Conservation (phyloP, 1,284 basidiomycete genomes). For the Apiotrichum domesticum region DNA sequence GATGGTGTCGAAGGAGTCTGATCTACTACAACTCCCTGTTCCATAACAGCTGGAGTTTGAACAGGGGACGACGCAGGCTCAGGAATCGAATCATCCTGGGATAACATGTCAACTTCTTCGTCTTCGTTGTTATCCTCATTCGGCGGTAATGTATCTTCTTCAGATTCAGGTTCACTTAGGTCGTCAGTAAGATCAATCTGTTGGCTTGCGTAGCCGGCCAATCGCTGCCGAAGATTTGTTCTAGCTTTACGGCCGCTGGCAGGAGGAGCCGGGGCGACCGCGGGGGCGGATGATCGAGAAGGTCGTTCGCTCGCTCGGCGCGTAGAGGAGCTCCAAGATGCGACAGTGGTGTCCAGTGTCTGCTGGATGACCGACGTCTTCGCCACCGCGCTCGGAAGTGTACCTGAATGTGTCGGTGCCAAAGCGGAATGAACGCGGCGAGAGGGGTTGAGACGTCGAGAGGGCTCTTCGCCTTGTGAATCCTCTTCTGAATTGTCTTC, state of each 20-base stretch:
- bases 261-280: background rate
- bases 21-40: too few species aligned
- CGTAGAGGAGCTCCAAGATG: constrained; percentile 18
- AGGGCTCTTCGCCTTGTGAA: constrained; percentile 6
- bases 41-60: too few species aligned
- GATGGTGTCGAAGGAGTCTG: too few species aligned
- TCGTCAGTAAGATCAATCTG: background rate
- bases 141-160: background rate
- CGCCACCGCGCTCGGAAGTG: too few species aligned
- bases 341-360: constrained; percentile 22
- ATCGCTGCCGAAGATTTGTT: constrained; percentile 48
- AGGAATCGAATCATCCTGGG: too few species aligned
- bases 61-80: too few species aligned
- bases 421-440: too few species aligned
- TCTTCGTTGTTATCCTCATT: constrained; percentile 17
- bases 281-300: too few species aligned
- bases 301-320: background rate
- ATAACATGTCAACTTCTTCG: constrained; percentile 11
- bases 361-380: constrained; percentile 2
- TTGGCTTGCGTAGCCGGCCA: constrained; percentile 55
- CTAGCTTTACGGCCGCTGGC: constrained; percentile 28
- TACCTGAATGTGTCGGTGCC: too few species aligned
- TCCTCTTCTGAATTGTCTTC: too few species aligned
- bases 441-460: too few species aligned
- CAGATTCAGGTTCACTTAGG: constrained; percentile 14